Evolutionary conservation across 2,329 filamentous ascomycete species (phyloP).

Genomic region (Colletotrichum tanaceti): DNA sequence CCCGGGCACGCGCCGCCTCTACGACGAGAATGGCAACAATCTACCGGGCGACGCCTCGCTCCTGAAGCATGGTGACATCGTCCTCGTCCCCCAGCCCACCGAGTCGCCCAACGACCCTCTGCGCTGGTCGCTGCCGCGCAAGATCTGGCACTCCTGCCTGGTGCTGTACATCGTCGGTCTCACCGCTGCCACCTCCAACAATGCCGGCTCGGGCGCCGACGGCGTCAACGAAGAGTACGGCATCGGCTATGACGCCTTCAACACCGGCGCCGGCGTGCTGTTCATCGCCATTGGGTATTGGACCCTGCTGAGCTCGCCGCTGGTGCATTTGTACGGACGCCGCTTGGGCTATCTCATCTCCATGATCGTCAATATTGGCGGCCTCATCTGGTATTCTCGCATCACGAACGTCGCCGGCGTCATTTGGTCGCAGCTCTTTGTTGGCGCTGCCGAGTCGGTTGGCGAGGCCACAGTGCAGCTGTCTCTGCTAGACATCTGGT

Average conservation of each 20-base stretch:
- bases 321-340: slow-evolving; percentile 65
- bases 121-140: slow-evolving; percentile 59
- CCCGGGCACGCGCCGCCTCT: slow-evolving; percentile 38
- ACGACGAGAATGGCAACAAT: slow-evolving; percentile 25
- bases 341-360: slow-evolving; percentile 66
- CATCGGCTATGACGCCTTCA: slow-evolving; percentile 64
- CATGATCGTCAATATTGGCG: slow-evolving; percentile 60
- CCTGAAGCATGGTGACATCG: slow-evolving; percentile 54
- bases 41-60: slow-evolving; percentile 33
- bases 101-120: slow-evolving; percentile 64
- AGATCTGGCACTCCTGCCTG: slow-evolving; percentile 62
- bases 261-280: slow-evolving; percentile 67
- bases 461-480: slow-evolving; percentile 68
- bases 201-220: slow-evolving; percentile 63
- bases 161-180: slow-evolving; percentile 65
- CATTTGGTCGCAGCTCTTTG: slow-evolving; percentile 67
- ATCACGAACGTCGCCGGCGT: slow-evolving; percentile 57
- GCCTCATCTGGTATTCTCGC: slow-evolving; percentile 65
- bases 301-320: slow-evolving; percentile 63
- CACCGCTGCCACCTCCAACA: slow-evolving; percentile 67
- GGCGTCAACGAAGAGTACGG: slow-evolving; percentile 62
- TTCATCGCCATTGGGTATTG: slow-evolving; percentile 68
- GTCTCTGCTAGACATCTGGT: slow-evolving; percentile 68
- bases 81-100: slow-evolving; percentile 65
- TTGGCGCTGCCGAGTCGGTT: slow-evolving; percentile 67